phyloP scores from a whole-genome alignment of 192 early-diverging fungal genomes.

The Coemansia sp. region DNA sequence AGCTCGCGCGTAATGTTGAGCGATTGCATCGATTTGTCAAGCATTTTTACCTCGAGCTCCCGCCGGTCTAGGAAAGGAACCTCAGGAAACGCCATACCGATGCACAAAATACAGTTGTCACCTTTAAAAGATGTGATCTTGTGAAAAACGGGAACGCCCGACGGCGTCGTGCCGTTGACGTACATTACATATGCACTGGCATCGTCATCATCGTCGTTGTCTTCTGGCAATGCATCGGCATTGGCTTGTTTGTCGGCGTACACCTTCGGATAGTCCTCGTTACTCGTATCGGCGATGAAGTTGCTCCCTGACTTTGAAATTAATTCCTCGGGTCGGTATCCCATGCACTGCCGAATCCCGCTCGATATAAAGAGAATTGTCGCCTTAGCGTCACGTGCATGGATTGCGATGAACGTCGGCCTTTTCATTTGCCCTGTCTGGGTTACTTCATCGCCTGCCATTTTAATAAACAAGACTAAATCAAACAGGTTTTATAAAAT shows the following conservation, averaged over 20 bases:
- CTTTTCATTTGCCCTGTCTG: neutral
- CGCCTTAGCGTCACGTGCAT: constrained; percentile 32
- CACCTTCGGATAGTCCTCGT: constrained; percentile 32
- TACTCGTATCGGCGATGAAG: constrained; percentile 38
- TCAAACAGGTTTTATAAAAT: neutral
- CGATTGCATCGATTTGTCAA: constrained; percentile 36
- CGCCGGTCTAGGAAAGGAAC: constrained; percentile 24
- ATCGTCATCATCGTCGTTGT: constrained; percentile 34
- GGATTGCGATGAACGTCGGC: constrained; percentile 39
- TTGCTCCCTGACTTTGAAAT: constrained; percentile 17
- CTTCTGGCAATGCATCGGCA: constrained; percentile 1
- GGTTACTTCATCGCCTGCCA: neutral
- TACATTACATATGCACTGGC: constrained; percentile 48
- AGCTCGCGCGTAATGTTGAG: constrained; percentile 33
- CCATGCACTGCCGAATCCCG: constrained; percentile 36
- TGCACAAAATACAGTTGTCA: too few relatives aligned
- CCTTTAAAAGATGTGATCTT: constrained; percentile 35
- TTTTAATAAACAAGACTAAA: neutral
- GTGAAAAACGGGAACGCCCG: constrained; percentile 22
- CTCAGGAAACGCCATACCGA: constrained; percentile 34
- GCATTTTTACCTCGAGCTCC: constrained; percentile 47
- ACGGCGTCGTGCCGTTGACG: constrained; percentile 26
- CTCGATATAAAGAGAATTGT: constrained; percentile 41
- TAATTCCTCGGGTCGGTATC: constrained; percentile 31
- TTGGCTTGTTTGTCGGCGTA: constrained; percentile 28